phyloP scores from a whole-genome alignment of 257 asterid species.

The Nicotiana otophora region DNA sequence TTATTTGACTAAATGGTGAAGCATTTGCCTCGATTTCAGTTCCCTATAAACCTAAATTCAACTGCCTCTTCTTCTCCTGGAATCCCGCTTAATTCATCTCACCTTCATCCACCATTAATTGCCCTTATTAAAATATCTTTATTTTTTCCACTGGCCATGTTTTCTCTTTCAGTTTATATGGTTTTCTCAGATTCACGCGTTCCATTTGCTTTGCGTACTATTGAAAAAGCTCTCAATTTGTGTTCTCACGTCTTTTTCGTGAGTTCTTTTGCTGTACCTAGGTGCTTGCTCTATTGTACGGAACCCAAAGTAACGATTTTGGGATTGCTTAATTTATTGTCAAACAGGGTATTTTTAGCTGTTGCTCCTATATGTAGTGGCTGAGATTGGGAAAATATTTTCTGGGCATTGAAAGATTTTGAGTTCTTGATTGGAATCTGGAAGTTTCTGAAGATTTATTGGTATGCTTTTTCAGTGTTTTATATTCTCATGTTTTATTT shows the following conservation, averaged over 20 bases:
- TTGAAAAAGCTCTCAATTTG: conserved; percentile 7
- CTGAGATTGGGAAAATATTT: not conserved
- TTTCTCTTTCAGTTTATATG: not conserved
- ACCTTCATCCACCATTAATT: not conserved
- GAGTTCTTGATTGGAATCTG: not conserved
- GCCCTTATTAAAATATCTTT: not conserved
- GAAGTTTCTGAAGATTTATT: not conserved
- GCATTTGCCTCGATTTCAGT: conserved; percentile 20
- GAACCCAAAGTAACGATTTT: not conserved
- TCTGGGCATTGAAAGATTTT: not conserved
- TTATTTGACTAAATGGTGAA: conserved; percentile 4
- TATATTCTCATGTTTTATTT: not conserved
- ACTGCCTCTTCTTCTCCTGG: conserved; percentile 17
- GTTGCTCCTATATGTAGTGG: not conserved
- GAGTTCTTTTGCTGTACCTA: not conserved
- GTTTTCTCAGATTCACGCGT: conserved; percentile 18
- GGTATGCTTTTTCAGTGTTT: not conserved
- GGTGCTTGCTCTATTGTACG: not conserved
- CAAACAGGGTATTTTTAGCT: not conserved
- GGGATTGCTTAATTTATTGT: not conserved
- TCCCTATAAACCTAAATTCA: conserved; percentile 16
- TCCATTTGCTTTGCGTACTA: conserved; percentile 31
- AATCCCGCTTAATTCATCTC: conserved; percentile 22
- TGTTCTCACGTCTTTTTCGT: conserved; percentile 19
- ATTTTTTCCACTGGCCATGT: not conserved